phyloP scores from a whole-genome alignment of 441 rosid genomes.

The Pelargonium citronellum region DNA sequence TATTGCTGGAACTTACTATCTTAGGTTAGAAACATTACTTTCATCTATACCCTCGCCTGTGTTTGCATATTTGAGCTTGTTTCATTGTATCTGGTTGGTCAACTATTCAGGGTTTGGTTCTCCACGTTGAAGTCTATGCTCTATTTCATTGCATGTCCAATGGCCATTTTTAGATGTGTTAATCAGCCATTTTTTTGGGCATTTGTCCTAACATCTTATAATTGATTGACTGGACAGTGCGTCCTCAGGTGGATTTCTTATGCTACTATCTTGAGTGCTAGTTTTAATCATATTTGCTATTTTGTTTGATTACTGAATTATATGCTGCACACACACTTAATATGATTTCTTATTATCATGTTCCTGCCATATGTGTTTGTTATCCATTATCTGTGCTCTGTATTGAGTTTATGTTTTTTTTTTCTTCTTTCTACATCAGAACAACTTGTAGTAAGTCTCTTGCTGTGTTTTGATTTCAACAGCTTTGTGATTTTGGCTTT shows the following conservation, averaged over 20 bases:
- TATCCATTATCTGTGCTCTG: background rate
- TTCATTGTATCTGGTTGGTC: background rate
- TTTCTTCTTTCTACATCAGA: background rate
- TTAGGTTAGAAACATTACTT: background rate
- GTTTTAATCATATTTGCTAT: background rate
- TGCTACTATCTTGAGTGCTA: background rate
- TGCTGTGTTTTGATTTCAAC: conserved; percentile 22
- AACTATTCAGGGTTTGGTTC: conserved; percentile 2
- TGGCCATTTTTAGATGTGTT: background rate
- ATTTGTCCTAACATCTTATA: background rate
- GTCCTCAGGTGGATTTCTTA: background rate
- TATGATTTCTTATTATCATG: background rate
- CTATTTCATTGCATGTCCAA: background rate
- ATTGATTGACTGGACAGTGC: background rate
- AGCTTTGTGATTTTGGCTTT: conserved; percentile 99
- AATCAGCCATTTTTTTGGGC: background rate
- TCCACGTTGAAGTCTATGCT: background rate
- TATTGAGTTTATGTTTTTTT: conserved; percentile 6
- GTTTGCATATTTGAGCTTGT: background rate
- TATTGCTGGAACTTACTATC: background rate
- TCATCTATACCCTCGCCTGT: background rate
- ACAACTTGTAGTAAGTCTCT: conserved; percentile 12
- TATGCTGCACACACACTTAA: background rate
- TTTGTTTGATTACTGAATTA: conserved; percentile 11
- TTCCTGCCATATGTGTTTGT: conserved; percentile 1